Conservation (phyloP, 345 rosid species). For the Iberis pinnata region DNA sequence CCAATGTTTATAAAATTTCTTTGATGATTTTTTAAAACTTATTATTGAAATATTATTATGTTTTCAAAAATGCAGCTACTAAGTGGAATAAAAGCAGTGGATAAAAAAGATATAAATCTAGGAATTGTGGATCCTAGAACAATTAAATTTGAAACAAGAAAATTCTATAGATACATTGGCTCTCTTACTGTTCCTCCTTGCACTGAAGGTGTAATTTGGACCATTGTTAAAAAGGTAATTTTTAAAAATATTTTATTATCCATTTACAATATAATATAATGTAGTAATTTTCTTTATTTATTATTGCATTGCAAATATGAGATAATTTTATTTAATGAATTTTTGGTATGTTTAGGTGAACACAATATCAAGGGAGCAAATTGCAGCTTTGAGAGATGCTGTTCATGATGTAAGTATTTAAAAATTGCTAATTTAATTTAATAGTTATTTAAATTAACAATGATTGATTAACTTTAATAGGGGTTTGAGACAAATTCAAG, state of each 20-base stretch:
- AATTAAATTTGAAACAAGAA: conserved; percentile 42
- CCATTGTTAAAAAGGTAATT: conserved; percentile 40
- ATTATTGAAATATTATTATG: too few species aligned
- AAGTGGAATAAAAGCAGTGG: conserved; percentile 32
- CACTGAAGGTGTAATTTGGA: conserved; percentile 73
- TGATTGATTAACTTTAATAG: conserved; percentile 36
- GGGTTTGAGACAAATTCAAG: conserved; percentile 61
- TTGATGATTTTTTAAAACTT: too few species aligned
- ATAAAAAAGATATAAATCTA: conserved; percentile 18
- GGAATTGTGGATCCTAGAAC: conserved; percentile 51
- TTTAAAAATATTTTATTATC: not conserved
- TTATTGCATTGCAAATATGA: not conserved
- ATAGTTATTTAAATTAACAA: not conserved
- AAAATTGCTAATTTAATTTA: not conserved
- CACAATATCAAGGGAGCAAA: conserved; percentile 60
- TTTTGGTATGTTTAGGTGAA: conserved; percentile 36
- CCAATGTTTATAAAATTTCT: not conserved
- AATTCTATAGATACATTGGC: conserved; percentile 59
- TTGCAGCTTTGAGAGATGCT: conserved; percentile 35
- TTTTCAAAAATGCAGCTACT: conserved; percentile 34
- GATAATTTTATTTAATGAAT: not conserved
- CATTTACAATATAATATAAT: not conserved
- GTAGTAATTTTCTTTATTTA: not conserved
- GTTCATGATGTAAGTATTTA: conserved; percentile 56
- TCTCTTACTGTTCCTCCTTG: conserved; percentile 74